Evolutionary conservation across 1,139 yeast genomes (phyloP), one percentile per base, ranked within the genome.

Genomic region (Candida gigantensis): DNA sequence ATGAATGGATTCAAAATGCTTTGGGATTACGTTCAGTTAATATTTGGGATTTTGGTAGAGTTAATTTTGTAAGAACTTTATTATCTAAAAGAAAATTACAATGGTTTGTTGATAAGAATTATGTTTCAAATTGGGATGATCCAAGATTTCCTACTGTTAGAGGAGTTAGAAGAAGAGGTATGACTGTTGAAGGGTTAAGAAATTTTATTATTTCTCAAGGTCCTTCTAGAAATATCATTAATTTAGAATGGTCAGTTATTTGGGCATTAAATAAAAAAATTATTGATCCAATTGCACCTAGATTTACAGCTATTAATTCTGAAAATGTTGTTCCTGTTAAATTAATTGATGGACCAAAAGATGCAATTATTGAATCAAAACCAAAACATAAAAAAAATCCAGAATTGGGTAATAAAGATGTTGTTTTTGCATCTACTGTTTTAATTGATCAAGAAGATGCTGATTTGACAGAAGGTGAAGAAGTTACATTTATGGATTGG

Each of bases 61-160:
- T 92, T 57, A 92, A 90, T 76, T 90, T 92, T 57, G 88, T 90
- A 44, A 83, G 97, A 72, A 92, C 98, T 19, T 73, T 92, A 58
- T 73, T 92, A 47, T 87, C 96, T 44, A 92, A 92, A 82, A 84
- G 98, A 74, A 92, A 92, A 74, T 75, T 92, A 57, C 97, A 92
- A 72, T 90, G 97, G 97, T 88, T 92, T 64, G 97, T 92, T 47
- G 97, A 92, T 72, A 84, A 87, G 62, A 70, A 77, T 27, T 74
- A 82, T 52, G 98, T 92, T 43, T 55, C 77, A 24, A 89, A 88
- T 68, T 92, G 98, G 98, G 96, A 90, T 58, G 98, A 92, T 66
- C 97, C 98, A 53, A 79, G 98, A 65, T 92, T 92, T 89, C 98
- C 98, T 50, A 92, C 98, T 33, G 96, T 90, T 28, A 82, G 96